Evolutionary conservation across 2,329 filamentous ascomycete species (phyloP), one percentile per base, ranked within the genome.

Genomic region (Phoma herbarum): DNA sequence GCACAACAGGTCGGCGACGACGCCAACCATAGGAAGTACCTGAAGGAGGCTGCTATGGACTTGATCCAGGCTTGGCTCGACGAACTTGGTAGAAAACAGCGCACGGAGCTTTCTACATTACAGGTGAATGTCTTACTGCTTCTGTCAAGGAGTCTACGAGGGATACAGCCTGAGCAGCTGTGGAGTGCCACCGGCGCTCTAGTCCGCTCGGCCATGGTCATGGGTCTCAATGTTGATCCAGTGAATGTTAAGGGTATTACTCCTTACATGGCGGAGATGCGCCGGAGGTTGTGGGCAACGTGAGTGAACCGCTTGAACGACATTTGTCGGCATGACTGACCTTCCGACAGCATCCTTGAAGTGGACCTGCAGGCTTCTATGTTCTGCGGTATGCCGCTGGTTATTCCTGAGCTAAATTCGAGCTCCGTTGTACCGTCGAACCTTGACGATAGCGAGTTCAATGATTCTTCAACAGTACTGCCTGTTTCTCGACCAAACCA

Each of bases 211-310:
- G 79, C 79, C 11, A 78, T 79, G 66, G 69, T 69, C 12, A 77
- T 80, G 71, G 80, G 80, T 2, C 55, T 81, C 11, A 78, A 81
- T 60, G 73, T 76, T 1, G 74, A 79, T 44, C 77, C 79, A 9
- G 60, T 65, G 8, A 67, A 67, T 3, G 75, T 78, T 18, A 62
- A 65, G 2, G 73, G 74, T 22, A 70, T 78, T 28, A 67, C 69
- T 4, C 63, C 65, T 4, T 80, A 69, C 28, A 66, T 71, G 31
- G 49, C 47, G 1, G 79, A 82, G 53, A 77, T 81, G 67, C 77
- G 79, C 16, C 75, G 79, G 18, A 73, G 79, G n/a, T 53, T 81
- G 3, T 82, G 80, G 80, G 72, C 75, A n/a, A 80, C 79, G 0
- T 35, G 31, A 35, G 31, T n/a, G n/a, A 33, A 35, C 6, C 9